phyloP scores from a whole-genome alignment of 768 basidiomycete genomes.

The Suillus lakei region DNA sequence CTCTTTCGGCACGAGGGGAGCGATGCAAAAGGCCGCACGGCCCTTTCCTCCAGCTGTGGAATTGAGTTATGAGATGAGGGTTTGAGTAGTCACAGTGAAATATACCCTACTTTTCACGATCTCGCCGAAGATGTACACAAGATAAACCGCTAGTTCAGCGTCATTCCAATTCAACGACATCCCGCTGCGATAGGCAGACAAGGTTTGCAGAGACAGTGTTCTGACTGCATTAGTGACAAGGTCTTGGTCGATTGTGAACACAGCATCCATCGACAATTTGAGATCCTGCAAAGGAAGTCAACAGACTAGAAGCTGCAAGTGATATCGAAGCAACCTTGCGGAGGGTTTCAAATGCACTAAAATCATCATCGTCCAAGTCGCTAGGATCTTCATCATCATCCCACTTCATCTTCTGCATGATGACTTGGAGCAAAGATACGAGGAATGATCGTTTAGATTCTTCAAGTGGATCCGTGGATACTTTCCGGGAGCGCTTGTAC shows the following conservation, averaged over 20 bases:
- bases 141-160: conserved; percentile 90
- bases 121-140: conserved; percentile 94
- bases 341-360: conserved; percentile 79
- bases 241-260: conserved; percentile 83
- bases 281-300: conserved; percentile 64
- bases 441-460: conserved; percentile 78
- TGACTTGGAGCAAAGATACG: conserved; percentile 72
- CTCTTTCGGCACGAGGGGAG: conserved; percentile 70
- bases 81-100: background rate
- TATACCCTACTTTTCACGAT: conserved; percentile 77
- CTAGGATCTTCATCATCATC: conserved; percentile 76
- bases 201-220: conserved; percentile 72
- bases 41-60: conserved; percentile 75
- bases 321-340: conserved; percentile 62
- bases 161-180: conserved; percentile 84
- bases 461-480: conserved; percentile 64
- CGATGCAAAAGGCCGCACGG: conserved; percentile 83
- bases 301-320: conserved; percentile 10
- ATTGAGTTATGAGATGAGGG: conserved; percentile 11
- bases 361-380: conserved; percentile 89
- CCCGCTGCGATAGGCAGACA: conserved; percentile 68
- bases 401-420: conserved; percentile 92
- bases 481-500: conserved; percentile 81
- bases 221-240: conserved; percentile 82
- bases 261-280: conserved; percentile 83